Base-by-base conservation (phyloP, 495 filamentous ascomycete species). In the Penicillium turbatum region DNA sequence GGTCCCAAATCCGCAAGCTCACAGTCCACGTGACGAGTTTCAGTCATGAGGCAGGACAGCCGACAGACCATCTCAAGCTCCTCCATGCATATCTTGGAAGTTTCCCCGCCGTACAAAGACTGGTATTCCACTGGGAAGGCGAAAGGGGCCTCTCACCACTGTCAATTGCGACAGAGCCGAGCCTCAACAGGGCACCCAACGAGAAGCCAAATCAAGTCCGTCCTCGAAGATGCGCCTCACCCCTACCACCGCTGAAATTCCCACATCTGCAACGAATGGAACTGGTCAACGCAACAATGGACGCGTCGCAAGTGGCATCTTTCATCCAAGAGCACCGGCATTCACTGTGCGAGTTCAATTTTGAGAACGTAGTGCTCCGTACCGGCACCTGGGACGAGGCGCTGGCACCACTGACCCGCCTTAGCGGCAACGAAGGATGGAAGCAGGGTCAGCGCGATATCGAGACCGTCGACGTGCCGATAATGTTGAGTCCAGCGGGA, bases 351-450 rank as follows among this genome's bases (percentile, higher is more conserved):
- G 86, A 89, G 55, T 83, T 89, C 62, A 82, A 87, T 51, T 87
- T 91, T 65, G 82, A 88, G 62, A 82, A 85, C 49, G 80, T 86
- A 10, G 70, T 73, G 27, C 72, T 92, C 24, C 76, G 84, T 15
- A 73, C 70, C 46, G 88, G 84, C 17, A 83, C 72, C 45, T 91
- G 87, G 88, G 86, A 91, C 50, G 84, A 88, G 41, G 88, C 87
- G 2, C 75, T 90, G 3, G 81, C 79, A 29, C 85, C 86, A 3
- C 65, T 91, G 53, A 82, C 79, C 42, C 65, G 66, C 49, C 77
- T 78, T 54, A 79, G 72, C 62, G 81, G 80, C 48, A 78, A 42
- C 56, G 75, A 73, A 50, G 66, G 55, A 50, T 85, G 70, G 79
- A 79, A 63, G 51, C 71, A 35, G 12, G 21, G 49, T n/a, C 15